Evolutionary conservation across 257 asterid species (phyloP), one percentile per base, ranked within the genome.

Genomic region (Gentiana straminea): DNA sequence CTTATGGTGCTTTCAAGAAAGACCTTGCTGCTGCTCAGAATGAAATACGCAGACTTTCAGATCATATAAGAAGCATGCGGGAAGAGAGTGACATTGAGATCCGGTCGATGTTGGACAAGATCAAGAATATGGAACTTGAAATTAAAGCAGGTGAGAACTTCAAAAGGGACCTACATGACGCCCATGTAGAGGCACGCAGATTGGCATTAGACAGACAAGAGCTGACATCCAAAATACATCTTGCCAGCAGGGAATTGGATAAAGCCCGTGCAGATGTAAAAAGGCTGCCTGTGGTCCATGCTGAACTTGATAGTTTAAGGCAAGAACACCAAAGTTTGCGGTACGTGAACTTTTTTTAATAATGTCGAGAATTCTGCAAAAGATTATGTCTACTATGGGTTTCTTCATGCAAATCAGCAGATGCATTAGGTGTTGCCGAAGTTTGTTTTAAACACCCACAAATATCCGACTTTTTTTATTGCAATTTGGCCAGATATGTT

Each of bases 61-160:
- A 78, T 36, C 86, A 76, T 65, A 83, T 79, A 35, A 71, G 78
- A 72, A 84, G 84, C 61, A 81, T 68, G 55, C 83, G 73, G 64
- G 68, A 73, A 37, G 97, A 85, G 74, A 83, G 85, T 47, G 95
- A 92, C 67, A 77, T 88, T 71, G 84, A 85, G 72, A 70, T 85
- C 64, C 83, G 84, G 39, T 62, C 78, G 63, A 65, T 72, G 75
- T 57, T 79, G 80, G 97, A 85, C 58, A 85, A 80, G 75, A 81
- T 75, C 65, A 73, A 81, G 3, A 85, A 84, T 62, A 65, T 67
- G 70, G 94, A 84, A 71, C 76, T 73, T 63, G 84, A 80, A 57
- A 70, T 77, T 52, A 73, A 78, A 71, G 81, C 75, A 41, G 58
- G 70, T 59, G 93, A 78, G 35, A 59, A 58, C 49, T 52, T 66